Base-by-base conservation (phyloP, 2,329 filamentous ascomycete genomes). In the Coniochaeta pulveracea region DNA sequence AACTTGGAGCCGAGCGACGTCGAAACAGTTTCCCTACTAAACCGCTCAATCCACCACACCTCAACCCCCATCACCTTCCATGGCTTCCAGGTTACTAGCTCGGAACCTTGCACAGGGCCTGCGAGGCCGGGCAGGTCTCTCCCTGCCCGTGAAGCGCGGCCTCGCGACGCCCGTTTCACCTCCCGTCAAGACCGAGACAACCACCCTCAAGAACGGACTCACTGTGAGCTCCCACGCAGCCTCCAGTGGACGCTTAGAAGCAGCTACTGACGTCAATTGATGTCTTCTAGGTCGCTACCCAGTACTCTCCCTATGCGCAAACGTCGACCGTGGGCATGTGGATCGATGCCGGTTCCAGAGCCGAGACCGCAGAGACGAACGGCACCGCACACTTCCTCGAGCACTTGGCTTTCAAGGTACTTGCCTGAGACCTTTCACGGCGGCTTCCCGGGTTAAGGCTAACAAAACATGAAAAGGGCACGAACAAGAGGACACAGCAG, bases 301-400 rank as follows among this genome's bases (percentile, higher is more conserved):
- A 98, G 64, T 83, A 96, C 71, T 95, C 88, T 45, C 91, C 89
- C 51, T 96, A 86, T 74, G 89, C 89, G 54, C 88, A 96, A 72
- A 96, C 91, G 42, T 94, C 88, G 53, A 96, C 89, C 36, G 88
- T 96, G 53, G 91, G 91, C 60, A 85, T 98, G 47, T 98, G 91
- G 88, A 98, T 98, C 61, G 93, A 98, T 66, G 89, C 93, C 60
- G 91, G 91, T 59, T 95, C 86, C 63, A 77, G 91, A 63, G 86
- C 91, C 61, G 91, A 98, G 75, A 98, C 91, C 50, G 80, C 91
- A 66, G 86, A 86, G 76, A 96, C 85, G 57, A 98, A 96, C 70
- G 91, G 91, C 65, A 98, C 91, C 52, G 91, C 91, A 56, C 91
- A 98, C 71, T 98, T 98, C 74, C 78, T 98, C 52, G 91, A 98